These are phyloP conservation scores for Polysphondylium violaceum DNA, from an alignment of 78 protist genomes.

Conservation along the genomic window DNA sequence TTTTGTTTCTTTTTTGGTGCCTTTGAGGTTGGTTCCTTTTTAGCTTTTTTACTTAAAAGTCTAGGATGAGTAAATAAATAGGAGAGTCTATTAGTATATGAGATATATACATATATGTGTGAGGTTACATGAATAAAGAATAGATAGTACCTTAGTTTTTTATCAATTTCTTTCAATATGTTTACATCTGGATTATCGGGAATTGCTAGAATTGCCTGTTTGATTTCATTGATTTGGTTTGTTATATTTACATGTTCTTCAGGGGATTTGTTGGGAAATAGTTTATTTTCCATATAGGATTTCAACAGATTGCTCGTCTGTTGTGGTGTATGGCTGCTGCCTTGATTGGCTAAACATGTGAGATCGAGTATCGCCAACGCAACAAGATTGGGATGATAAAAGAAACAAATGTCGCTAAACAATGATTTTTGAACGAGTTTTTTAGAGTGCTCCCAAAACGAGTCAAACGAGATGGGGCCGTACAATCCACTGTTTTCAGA, in stretches of 20 bases:
- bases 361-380: too few relatives aligned
- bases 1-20: background rate
- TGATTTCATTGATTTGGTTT: conserved; percentile 19
- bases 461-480: conserved; percentile 17
- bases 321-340: conserved; percentile 13
- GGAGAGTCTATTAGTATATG: background rate
- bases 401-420: conserved; percentile 28
- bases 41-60: conserved; percentile 46
- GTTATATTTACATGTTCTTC: background rate
- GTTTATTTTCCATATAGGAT: background rate
- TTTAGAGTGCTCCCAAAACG: conserved; percentile 11
- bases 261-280: background rate
- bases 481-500: background rate
- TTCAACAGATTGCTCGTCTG: background rate
- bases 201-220: background rate
- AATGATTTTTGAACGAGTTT: conserved; percentile 17
- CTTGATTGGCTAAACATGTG: conserved; percentile 39
- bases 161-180: conserved; percentile 30
- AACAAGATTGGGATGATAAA: conserved; percentile 44
- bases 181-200: conserved; percentile 42
- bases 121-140: too few relatives aligned
- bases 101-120: background rate
- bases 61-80: background rate
- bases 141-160: conserved; percentile 55
- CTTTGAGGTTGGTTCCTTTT: conserved; percentile 34